Base-by-base conservation (phyloP, 331 rosid species). In the Cydonia oblonga region DNA sequence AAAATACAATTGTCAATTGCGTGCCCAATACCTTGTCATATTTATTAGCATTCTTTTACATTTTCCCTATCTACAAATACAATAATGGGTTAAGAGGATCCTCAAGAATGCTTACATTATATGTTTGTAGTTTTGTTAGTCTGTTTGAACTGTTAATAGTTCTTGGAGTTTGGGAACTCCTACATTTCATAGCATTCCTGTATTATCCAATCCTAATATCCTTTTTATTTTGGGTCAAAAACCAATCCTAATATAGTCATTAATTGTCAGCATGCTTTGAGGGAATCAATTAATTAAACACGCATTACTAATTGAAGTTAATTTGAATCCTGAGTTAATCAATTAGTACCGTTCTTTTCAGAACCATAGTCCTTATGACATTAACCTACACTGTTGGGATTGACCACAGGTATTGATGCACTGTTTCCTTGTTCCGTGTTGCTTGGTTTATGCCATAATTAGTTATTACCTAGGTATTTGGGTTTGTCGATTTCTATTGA, bases 41-140 rank as follows among this genome's bases (percentile, higher is more conserved):
- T 54, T 29, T 10, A 26, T 29, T 51, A 14, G 30, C 32, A 7
- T 29, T 51, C 71, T 79, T 83, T 69, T 83, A 79, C 73, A 2
- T 59, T 7, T 22, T 54, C 22, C 1, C 33, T 68, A 29, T 66
- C 69, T 73, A 63, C 49, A 58, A 58, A 58, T 15, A 51, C 18
- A 33, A 14, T 49, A 7, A 64, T 78, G 73, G 83, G 81, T 60
- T 52, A 38, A 75, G 85, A 70, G 84, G 77, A 75, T 78, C 75
- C 35, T 29, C n/a, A 46, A 67, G 46, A 72, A 84, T 81, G 85
- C 83, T 84, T 64, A 77, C 20, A 67, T 78, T 11, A 26, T 64
- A 12, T 13, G 65, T 42, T 60, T 60, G 33, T 38, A 15, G n/a
- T 14, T 26, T 60, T 44, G 20, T 26, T 63, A 33, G 58, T 68